Evolutionary conservation across 2,329 filamentous ascomycete species (phyloP), one percentile per base, ranked within the genome.

Genomic region (Sporothrix sp.): DNA sequence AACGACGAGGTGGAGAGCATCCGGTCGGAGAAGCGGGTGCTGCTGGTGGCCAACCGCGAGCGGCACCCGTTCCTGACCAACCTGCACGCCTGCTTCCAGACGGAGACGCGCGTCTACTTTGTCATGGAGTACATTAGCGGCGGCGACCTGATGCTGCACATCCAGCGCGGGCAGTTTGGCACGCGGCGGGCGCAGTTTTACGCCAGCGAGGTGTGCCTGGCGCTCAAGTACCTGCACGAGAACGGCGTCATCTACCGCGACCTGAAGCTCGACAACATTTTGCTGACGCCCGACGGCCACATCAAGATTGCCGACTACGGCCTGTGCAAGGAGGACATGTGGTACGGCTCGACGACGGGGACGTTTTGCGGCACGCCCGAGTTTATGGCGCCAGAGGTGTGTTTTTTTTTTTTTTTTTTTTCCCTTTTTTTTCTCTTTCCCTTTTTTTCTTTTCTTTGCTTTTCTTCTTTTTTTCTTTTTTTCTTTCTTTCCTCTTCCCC

Each of bases 71-170:
- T 98, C 79, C 70, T 98, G 58, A 83, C 94, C 44, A 98, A 86
- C 63, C 72, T 98, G 35, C 93, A 98, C 65, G 93, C 93, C 49
- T 98, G 93, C 71, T 98, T 98, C 78, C 93, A 98, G 70, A 98
- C 93, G 0, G 93, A 98, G 67, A 98, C 93, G 7, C 78, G 93
- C 60, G 90, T 98, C 20, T 98, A 98, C 72, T 98, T 98, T 64
- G 93, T 98, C 57, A 97, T 97, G 91, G 93, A 98, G 71, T 98
- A 98, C 66, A 88, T 98, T 57, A 95, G 89, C 64, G 93, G 93
- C 72, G 93, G 93, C 71, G 93, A 98, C 75, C 70, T 98, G 65
- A 98, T 98, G 93, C 75, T 97, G 69, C 93, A 98, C 70, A 98
- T 98, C 65, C 93, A 98, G 67, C 82, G 93, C 54, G 91, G 91